Conservation (phyloP, 2,329 filamentous ascomycete species). For the Penicillium nordicum region DNA sequence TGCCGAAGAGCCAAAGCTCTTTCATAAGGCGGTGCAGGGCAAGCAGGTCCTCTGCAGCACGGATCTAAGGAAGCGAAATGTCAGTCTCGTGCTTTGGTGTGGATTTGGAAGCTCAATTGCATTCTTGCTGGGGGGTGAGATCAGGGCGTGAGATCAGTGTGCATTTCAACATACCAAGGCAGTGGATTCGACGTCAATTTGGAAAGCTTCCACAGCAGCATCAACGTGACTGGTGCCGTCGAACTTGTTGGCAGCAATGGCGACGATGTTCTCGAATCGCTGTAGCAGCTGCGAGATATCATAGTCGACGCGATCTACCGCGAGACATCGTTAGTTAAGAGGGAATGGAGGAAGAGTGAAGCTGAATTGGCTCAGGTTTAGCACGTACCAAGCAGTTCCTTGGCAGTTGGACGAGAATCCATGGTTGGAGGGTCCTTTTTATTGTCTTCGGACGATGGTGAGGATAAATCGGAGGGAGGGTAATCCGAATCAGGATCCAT, state of each 20-base stretch:
- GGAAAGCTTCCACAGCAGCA: constrained; percentile 56
- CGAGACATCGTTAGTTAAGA: not conserved
- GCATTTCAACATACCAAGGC: constrained; percentile 48
- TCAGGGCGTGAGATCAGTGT: too few relatives aligned
- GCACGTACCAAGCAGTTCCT: constrained; percentile 29
- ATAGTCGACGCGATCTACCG: constrained; percentile 44
- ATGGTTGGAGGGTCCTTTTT: constrained; percentile 19
- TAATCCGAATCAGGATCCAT: not conserved
- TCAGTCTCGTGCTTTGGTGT: not conserved
- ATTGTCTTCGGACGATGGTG: not conserved
- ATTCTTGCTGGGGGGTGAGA: not conserved
- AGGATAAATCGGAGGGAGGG: not conserved
- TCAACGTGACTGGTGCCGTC: constrained; percentile 47
- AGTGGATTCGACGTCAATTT: constrained; percentile 58
- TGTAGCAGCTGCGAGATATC: constrained; percentile 48
- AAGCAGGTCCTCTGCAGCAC: constrained; percentile 60
- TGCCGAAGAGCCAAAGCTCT: constrained; percentile 65
- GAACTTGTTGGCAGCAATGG: constrained; percentile 48
- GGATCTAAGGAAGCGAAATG: constrained; percentile 45
- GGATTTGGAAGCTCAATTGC: not conserved
- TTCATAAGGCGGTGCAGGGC: constrained; percentile 61
- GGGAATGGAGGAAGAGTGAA: not conserved
- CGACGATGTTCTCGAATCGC: constrained; percentile 56
- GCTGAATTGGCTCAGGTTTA: not conserved
- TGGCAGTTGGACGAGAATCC: constrained; percentile 33